These are phyloP conservation scores for Pichia ethanolica DNA, from an alignment of 805 yeast genomes.

Conservation along the genomic window DNA sequence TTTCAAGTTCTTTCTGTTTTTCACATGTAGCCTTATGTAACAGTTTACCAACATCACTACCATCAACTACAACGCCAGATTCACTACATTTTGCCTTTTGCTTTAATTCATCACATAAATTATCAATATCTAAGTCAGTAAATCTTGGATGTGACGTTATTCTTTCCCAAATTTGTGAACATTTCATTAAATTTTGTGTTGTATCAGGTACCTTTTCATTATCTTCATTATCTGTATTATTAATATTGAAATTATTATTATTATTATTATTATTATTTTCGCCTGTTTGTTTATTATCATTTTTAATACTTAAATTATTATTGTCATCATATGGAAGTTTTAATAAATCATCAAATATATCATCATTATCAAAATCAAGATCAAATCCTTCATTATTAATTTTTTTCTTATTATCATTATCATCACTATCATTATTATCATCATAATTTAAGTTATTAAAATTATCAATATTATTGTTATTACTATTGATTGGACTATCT, in stretches of 20 bases:
- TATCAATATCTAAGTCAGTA: constrained; percentile 89
- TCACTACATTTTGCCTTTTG: constrained; percentile 94
- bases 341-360: constrained; percentile 9
- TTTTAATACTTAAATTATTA: neutral
- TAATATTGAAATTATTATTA: neutral
- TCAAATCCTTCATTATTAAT: neutral
- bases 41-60: constrained; percentile 63
- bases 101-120: constrained; percentile 83
- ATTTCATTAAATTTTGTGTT: constrained; percentile 52
- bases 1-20: neutral
- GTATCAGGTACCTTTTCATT: constrained; percentile 58
- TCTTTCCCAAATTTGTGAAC: constrained; percentile 95
- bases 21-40: constrained; percentile 24
- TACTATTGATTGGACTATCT: too few relatives aligned
- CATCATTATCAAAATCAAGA: constrained; percentile 9
- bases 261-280: neutral
- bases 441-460: constrained; percentile 6
- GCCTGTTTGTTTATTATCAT: neutral
- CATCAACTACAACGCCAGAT: constrained; percentile 80
- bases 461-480: neutral
- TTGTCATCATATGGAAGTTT: constrained; percentile 5
- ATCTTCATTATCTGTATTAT: constrained; percentile 19
- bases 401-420: too few relatives aligned
- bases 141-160: constrained; percentile 90
- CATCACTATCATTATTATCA: neutral